Conservation (phyloP, 331 rosid genomes). For the Malus hybrid region DNA sequence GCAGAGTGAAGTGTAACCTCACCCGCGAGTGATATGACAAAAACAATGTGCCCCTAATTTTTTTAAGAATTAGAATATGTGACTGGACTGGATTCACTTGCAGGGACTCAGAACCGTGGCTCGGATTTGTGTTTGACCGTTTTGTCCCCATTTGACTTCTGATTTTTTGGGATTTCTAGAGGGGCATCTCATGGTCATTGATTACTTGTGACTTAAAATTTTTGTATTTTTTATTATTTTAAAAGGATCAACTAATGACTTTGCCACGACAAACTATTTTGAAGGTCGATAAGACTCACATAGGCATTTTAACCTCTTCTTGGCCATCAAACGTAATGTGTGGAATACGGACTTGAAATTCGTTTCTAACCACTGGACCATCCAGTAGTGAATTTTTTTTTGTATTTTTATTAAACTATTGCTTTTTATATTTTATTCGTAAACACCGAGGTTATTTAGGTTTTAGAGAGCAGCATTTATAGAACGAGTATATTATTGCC, state of each 20-base stretch:
- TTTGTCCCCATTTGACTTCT: neutral
- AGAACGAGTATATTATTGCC: too few relatives aligned
- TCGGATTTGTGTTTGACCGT: slow-evolving; percentile 2
- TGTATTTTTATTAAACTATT: too few relatives aligned
- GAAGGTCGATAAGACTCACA: fast-evolving
- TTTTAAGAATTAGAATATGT: neutral
- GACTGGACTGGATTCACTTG: neutral
- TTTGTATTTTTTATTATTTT: too few relatives aligned
- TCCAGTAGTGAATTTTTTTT: fast-evolving
- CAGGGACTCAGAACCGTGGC: slow-evolving; percentile 3
- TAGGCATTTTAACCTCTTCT: fast-evolving
- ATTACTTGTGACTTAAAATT: neutral
- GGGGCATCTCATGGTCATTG: neutral
- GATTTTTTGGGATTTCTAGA: neutral
- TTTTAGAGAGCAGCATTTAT: too few relatives aligned
- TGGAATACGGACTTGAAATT: too few relatives aligned
- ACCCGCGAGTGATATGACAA: slow-evolving; percentile 35
- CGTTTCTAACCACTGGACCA: too few relatives aligned
- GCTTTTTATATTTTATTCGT: too few relatives aligned
- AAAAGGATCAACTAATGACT: fast-evolving
- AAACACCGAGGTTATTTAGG: too few relatives aligned
- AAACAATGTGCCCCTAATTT: neutral
- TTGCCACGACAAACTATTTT: too few relatives aligned
- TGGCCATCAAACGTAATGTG: fast-evolving
- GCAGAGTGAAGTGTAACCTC: slow-evolving; percentile 40